Base-by-base conservation (phyloP, 140 eudicot species). In the Erigeron philadelphicus region DNA sequence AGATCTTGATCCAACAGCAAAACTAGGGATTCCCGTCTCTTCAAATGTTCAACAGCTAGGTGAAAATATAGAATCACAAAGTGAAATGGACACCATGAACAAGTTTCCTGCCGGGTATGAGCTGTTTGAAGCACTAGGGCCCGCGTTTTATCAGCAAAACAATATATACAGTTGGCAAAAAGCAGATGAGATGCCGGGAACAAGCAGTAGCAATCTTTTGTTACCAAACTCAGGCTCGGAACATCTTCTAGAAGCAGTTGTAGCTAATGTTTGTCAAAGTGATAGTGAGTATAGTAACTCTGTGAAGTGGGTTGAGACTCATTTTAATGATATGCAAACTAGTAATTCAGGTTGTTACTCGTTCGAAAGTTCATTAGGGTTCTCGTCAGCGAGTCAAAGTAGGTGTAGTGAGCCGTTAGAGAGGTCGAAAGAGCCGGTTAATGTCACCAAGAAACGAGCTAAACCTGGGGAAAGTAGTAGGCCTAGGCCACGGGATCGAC, bases 401-500 rank as follows among this genome's bases (percentile, higher is more conserved):
- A 79, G 80, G 73, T 89, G 87, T 64, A 85, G 90, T 78, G 96
- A 79, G 50, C 85, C 70, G 46, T 49, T 76, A 63, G 86, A 78
- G 48, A 81, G 77, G 81, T 68, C 95, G 17, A 83, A 73, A 57
- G 95, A 82, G 76, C 76, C 70, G 23, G 74, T 41, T 64, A 68
- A 68, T 40, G 68, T 18, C 41, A 64, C 74, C 35, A 94, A 84
- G 61, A 94, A 94, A 79, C 81, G 99, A 79, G 90, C 96, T 38
- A 89, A 90, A 64, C 94, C 95, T 11, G 95, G 96, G 76, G 98
- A 93, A 72, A 87, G 83, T 72, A 64, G 81, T 48, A 76, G 95
- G 78, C 98, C 96, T 2, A 72, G 98, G 70, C 98, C 98, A 12
- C 79, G 98, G 68, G 99, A 94, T 65, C 82, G 99, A 62, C 99